Conservation (phyloP, 768 basidiomycete genomes). For the Hypsizygus marmoreus region DNA sequence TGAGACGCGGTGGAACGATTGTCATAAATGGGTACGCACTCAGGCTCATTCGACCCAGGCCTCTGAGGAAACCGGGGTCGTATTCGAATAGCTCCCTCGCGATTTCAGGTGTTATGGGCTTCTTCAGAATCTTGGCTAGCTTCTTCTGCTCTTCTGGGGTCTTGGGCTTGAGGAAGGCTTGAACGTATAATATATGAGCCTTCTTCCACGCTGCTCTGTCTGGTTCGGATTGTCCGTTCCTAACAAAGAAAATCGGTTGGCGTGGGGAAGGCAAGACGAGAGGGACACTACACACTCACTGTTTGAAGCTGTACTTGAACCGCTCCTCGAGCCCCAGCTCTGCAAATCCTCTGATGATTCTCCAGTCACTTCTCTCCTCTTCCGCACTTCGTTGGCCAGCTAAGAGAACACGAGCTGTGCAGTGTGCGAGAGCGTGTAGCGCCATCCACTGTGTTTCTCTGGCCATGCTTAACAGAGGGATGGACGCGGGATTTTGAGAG, state of each 20-base stretch:
- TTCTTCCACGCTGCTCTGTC: slow-evolving; percentile 69
- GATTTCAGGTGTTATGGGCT: slow-evolving; percentile 49
- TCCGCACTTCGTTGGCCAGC: slow-evolving; percentile 48
- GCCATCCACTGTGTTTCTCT: slow-evolving; percentile 71
- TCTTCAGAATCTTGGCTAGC: slow-evolving; percentile 55
- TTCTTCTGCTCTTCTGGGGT: slow-evolving; percentile 53
- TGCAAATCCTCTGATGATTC: slow-evolving; percentile 62
- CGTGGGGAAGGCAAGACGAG: not conserved
- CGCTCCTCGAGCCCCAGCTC: slow-evolving; percentile 77
- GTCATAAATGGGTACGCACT: slow-evolving; percentile 49
- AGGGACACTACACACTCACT: slow-evolving; percentile 27
- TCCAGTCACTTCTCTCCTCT: slow-evolving; percentile 51
- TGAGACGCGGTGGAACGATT: slow-evolving; percentile 2
- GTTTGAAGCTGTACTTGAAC: slow-evolving; percentile 50
- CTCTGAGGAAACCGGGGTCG: slow-evolving; percentile 65
- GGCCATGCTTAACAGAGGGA: slow-evolving; percentile 61
- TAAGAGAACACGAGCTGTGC: slow-evolving; percentile 63
- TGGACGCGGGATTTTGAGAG: slow-evolving; percentile 69
- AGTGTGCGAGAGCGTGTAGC: slow-evolving; percentile 70
- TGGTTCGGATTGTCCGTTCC: slow-evolving; percentile 43
- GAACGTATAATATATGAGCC: slow-evolving; percentile 56
- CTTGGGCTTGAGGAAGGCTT: slow-evolving; percentile 65
- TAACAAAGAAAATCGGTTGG: slow-evolving; percentile 5
- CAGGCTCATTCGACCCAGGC: slow-evolving; percentile 77
- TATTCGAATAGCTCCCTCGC: slow-evolving; percentile 69